phyloP scores from a whole-genome alignment of 176 grass and related monocot genomes.

The Elymus sibiricus region DNA sequence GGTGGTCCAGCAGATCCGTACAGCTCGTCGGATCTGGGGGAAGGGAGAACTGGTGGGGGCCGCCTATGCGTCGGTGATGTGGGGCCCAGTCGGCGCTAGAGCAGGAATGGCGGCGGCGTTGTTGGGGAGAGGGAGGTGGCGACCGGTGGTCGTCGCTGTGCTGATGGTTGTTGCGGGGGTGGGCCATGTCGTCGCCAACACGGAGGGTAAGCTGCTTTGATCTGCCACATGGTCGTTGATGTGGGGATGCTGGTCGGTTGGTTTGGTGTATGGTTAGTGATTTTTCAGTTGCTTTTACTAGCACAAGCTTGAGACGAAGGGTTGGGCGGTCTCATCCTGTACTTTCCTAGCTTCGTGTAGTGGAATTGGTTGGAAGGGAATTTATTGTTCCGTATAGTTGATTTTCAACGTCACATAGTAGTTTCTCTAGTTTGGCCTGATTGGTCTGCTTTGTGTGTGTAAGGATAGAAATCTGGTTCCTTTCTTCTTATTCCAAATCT shows the following conservation, averaged over 20 bases:
- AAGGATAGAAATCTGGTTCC: not conserved
- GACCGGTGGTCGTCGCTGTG: slow-evolving; percentile 23
- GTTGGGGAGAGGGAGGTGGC: not conserved
- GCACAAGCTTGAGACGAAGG: not conserved
- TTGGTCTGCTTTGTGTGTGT: not conserved
- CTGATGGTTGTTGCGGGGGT: slow-evolving; percentile 13
- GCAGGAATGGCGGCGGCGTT: slow-evolving; percentile 35
- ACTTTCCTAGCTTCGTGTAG: not conserved
- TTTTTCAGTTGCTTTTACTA: not conserved
- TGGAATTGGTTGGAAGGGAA: not conserved
- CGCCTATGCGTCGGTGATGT: slow-evolving; percentile 37
- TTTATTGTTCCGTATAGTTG: not conserved
- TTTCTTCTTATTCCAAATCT: not conserved
- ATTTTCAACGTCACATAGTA: not conserved
- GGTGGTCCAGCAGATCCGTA: slow-evolving; percentile 18
- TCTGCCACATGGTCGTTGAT: not conserved
- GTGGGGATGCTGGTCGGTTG: not conserved
- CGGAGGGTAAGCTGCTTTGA: slow-evolving; percentile 41
- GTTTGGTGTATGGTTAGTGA: not conserved
- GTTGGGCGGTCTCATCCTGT: not conserved
- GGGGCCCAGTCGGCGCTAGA: slow-evolving; percentile 17
- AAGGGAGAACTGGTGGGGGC: not conserved
- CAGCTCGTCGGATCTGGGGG: not conserved
- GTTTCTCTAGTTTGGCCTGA: not conserved
- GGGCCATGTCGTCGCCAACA: slow-evolving; percentile 43